These are phyloP conservation scores for Irpex lacteus DNA, from an alignment of 1,284 basidiomycete species.

Conservation along the genomic window DNA sequence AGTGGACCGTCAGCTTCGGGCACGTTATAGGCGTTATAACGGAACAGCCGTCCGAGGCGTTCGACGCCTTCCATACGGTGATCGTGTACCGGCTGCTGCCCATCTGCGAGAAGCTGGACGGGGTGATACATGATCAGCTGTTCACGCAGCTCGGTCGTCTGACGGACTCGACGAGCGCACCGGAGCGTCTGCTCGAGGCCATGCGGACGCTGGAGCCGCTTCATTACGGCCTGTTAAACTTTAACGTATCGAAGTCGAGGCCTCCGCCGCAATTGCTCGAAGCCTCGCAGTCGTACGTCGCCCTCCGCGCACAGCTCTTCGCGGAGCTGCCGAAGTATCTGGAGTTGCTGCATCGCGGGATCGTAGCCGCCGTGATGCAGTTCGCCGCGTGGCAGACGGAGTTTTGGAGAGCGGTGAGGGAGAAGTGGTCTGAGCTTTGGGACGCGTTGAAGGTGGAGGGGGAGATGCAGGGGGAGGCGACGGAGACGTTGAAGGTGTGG, in stretches of 20 bases:
- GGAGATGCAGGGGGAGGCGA: constrained; percentile 61
- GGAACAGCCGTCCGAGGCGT: constrained; percentile 55
- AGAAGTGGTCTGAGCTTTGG: constrained; percentile 74
- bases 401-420: constrained; percentile 57
- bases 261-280: constrained; percentile 62
- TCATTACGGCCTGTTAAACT: constrained; percentile 63
- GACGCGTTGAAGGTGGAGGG: constrained; percentile 73
- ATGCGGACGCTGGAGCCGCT: constrained; percentile 70
- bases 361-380: constrained; percentile 45
- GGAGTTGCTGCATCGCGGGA: constrained; percentile 53
- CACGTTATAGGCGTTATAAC: constrained; percentile 61
- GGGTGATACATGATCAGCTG: constrained; percentile 47
- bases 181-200: constrained; percentile 61
- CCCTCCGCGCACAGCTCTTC: constrained; percentile 65
- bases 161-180: constrained; percentile 53
- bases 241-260: constrained; percentile 58
- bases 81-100: constrained; percentile 53
- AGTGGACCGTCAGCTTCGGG: constrained; percentile 66
- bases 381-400: constrained; percentile 53
- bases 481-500: constrained; percentile 71
- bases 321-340: constrained; percentile 67
- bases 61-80: constrained; percentile 67
- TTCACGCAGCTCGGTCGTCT: constrained; percentile 55
- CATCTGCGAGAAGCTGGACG: constrained; percentile 49
- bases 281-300: constrained; percentile 71